phyloP scores from a whole-genome alignment of 257 asterid species.

The Solanum etuberosum region DNA sequence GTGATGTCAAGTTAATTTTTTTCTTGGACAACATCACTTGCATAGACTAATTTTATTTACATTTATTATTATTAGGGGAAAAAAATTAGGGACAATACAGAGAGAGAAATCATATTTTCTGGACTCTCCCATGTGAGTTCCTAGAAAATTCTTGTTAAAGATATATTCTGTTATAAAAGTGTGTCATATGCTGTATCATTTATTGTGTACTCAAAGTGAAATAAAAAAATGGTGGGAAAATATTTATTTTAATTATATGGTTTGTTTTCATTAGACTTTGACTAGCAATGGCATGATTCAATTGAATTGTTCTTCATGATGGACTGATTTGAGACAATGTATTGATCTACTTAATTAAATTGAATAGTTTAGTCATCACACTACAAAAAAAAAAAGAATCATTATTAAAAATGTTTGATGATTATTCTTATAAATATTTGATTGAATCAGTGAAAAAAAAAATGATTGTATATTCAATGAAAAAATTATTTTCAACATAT shows the following conservation, averaged over 20 bases:
- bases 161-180: neutral
- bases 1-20: conserved; percentile 33
- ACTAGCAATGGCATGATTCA: neutral
- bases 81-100: neutral
- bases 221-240: neutral
- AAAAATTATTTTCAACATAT: neutral
- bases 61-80: neutral
- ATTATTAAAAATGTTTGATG: too few species aligned
- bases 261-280: neutral
- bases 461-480: too few species aligned
- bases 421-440: too few species aligned
- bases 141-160: neutral
- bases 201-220: neutral
- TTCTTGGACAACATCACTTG: conserved; percentile 35
- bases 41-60: conserved; percentile 9
- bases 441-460: neutral
- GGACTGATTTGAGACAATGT: neutral
- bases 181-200: neutral
- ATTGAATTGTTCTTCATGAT: neutral
- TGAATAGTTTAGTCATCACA: neutral
- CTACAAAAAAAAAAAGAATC: neutral
- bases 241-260: neutral
- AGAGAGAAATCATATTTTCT: neutral
- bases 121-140: conserved; percentile 21
- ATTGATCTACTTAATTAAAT: neutral